Base-by-base conservation (phyloP, 75 land plant genomes). In the Cupressus sempervirens region DNA sequence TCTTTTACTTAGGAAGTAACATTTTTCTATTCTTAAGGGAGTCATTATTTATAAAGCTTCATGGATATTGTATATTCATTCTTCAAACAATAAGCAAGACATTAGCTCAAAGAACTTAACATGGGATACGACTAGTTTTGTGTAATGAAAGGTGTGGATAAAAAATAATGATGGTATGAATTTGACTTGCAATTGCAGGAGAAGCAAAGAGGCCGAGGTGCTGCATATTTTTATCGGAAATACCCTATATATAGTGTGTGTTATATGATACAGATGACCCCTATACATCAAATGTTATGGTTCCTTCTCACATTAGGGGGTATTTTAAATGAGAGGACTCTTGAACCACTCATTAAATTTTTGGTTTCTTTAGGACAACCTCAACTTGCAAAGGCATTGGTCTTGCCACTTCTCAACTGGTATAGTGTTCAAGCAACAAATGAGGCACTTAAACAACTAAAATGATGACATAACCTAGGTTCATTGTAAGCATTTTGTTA, bases 131-230 rank as follows among this genome's bases (percentile, higher is more conserved):
- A 13, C 15, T 12, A 12, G 53, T 50, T 26, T 65, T 29, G 5
- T 65, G 23, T 65, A 26, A 65, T 65, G 68, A 26, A 65, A 50
- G 6, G 68, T 23, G 26, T 65, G 29, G 26, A 65, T 26, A 26
- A 65, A 7, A 65, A 6, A 26, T 26, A 23, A 65, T 65, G 29
- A 26, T 65, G 68, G 26, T 65, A 65, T 65, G 29, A 65, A 65
- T 38, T 15, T 36, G 38, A 76, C 80, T 86, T 18, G 86, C 32
- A 54, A 45, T 52, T 86, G 53, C 83, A 88, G 88, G 88, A 88
- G 70, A 88, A 87, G 70, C 88, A 88, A 81, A 48, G 88, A 62
- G 88, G 88, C 48, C 88, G 88, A n/a, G 54, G 70, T 86, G 88
- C 87, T 52, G 88, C 81, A 38, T 58, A 54, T 38, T 88, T 88